A percentile compares a stretch with the other conserved stretches of the same genome.
phyloP scores from a whole-genome alignment of 306 rosid genomes.

The Hippophae tibetana region DNA sequence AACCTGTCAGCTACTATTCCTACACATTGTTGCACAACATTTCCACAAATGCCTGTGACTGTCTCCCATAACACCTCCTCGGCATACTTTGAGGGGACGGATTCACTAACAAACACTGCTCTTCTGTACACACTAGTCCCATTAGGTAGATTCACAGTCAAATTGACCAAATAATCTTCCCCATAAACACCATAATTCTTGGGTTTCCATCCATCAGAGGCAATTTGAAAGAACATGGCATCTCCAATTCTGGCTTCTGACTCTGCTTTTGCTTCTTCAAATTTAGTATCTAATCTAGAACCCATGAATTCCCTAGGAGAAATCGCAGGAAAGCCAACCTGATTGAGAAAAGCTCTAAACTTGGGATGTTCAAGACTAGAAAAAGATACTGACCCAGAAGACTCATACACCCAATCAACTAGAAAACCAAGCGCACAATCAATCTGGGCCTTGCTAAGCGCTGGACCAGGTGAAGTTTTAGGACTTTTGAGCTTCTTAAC shows the following conservation, averaged over 20 bases:
- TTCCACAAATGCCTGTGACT: conserved; percentile 72
- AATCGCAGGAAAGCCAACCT: conserved; percentile 61
- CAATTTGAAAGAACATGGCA: conserved; percentile 86
- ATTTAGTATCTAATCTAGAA: conserved; percentile 44
- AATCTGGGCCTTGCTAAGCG: conserved; percentile 51
- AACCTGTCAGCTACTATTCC: conserved; percentile 91
- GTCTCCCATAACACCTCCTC: conserved; percentile 90
- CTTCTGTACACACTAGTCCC: conserved; percentile 81
- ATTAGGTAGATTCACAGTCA: conserved; percentile 77
- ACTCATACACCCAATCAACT: conserved; percentile 78
- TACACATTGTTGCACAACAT: conserved; percentile 63
- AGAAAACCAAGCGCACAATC: conserved; percentile 63
- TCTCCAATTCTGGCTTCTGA: conserved; percentile 72
- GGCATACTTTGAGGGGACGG: conserved; percentile 67
- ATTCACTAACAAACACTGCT: conserved; percentile 58
- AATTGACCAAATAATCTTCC: conserved; percentile 51
- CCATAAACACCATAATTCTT: conserved; percentile 29
- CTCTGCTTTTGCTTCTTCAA: conserved; percentile 65
- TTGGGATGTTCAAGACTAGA: conserved; percentile 73
- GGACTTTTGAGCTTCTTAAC: conserved; percentile 96
- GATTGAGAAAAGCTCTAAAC: conserved; percentile 70
- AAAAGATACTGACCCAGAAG: conserved; percentile 72
- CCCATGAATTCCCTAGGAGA: conserved; percentile 50
- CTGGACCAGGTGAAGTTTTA: conserved; percentile 66
- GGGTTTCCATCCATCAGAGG: conserved; percentile 70